phyloP scores from a whole-genome alignment of 129 eudicot species.

The Arctium minus region DNA sequence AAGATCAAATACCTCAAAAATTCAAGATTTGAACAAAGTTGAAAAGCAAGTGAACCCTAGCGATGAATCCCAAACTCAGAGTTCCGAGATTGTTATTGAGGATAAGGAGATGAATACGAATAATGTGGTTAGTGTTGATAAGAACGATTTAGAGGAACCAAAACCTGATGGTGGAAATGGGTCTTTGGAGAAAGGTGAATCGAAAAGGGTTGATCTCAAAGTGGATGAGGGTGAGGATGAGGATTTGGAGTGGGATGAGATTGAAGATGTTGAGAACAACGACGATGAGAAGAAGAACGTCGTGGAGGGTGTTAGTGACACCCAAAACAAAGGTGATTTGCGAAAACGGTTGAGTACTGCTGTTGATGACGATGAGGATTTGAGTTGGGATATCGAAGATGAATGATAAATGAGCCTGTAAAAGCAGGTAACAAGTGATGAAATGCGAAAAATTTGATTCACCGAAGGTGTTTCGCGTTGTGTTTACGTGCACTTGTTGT shows the following conservation, averaged over 20 bases:
- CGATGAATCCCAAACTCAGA: slow-evolving; percentile 10
- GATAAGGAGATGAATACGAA: slow-evolving; percentile 13
- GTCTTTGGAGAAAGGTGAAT: slow-evolving; percentile 25
- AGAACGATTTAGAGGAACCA: slow-evolving; percentile 14
- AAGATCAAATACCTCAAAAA: slow-evolving; percentile 4
- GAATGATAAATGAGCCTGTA: slow-evolving; percentile 51
- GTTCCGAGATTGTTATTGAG: slow-evolving; percentile 18
- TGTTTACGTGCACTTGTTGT: slow-evolving; percentile 23
- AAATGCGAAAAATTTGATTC: not conserved
- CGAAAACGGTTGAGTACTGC: slow-evolving; percentile 58
- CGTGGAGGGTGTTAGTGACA: slow-evolving; percentile 21
- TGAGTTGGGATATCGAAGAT: slow-evolving; percentile 94
- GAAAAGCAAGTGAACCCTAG: slow-evolving; percentile 15
- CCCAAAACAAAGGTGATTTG: slow-evolving; percentile 52
- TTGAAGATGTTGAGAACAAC: slow-evolving; percentile 68
- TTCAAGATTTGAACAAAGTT: not conserved
- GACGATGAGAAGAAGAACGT: slow-evolving; percentile 55
- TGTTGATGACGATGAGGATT: slow-evolving; percentile 80
- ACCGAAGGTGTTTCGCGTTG: slow-evolving; percentile 12
- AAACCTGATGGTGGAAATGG: slow-evolving; percentile 1
- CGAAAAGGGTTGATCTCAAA: slow-evolving; percentile 27
- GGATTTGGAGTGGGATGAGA: slow-evolving; percentile 94
- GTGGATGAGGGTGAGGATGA: slow-evolving; percentile 56
- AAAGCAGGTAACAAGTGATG: slow-evolving; percentile 37
- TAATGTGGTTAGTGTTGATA: slow-evolving; percentile 17